A percentile compares a stretch with the other conserved stretches of the same genome.
Evolutionary conservation across 768 basidiomycete genomes (phyloP).

Genomic region (Amyloporia xantha): DNA sequence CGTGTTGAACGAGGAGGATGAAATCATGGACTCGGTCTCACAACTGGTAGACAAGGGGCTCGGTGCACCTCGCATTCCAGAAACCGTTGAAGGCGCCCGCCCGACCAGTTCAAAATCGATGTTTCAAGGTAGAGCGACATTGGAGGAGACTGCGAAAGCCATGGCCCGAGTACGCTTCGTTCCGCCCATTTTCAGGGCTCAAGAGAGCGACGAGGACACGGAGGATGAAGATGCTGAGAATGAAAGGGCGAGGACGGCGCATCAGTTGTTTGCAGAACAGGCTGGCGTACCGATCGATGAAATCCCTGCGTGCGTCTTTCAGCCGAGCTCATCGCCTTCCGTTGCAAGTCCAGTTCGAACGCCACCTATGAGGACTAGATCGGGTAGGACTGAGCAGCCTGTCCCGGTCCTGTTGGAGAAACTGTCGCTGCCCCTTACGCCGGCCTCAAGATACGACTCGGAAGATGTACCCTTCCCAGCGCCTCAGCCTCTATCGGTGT

Average conservation of each 20-base stretch:
- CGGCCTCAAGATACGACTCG: too few relatives aligned
- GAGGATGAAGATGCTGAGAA: conserved; percentile 35
- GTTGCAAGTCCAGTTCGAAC: background rate
- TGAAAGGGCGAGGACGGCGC: conserved; percentile 50
- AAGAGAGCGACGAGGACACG: conserved; percentile 37
- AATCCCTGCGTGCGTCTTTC: background rate
- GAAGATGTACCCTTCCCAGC: too few relatives aligned
- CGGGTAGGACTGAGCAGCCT: too few relatives aligned
- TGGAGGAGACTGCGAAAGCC: conserved; percentile 11
- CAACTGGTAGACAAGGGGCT: background rate
- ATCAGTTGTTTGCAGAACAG: conserved; percentile 43
- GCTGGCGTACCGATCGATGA: conserved; percentile 28
- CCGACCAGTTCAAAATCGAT: background rate
- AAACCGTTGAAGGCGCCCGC: background rate
- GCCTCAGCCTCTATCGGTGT: too few relatives aligned
- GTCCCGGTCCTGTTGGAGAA: too few relatives aligned
- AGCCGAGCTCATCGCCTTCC: background rate
- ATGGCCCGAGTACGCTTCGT: conserved; percentile 17
- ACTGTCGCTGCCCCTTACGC: too few relatives aligned
- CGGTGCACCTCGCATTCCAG: background rate
- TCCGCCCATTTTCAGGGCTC: conserved; percentile 29
- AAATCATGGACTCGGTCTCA: background rate
- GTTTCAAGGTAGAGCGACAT: conserved; percentile 11
- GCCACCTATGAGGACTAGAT: too few relatives aligned
- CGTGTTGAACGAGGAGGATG: conserved; percentile 13